phyloP scores from a whole-genome alignment of 169 alveolate species.

The Amoebophrya sp. region DNA sequence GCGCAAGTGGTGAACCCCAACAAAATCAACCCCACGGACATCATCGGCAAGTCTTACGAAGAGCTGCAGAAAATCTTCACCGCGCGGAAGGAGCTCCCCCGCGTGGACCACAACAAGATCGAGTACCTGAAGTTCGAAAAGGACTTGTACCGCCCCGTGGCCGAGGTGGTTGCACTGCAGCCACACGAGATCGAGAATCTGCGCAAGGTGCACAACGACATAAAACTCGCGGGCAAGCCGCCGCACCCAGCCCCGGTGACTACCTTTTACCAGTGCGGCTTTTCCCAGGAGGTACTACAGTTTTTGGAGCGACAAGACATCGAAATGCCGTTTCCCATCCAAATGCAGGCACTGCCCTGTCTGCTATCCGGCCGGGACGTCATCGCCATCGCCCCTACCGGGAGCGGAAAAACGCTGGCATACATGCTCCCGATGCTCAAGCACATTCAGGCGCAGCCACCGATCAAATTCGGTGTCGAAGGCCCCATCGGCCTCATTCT shows the following conservation, averaged over 20 bases:
- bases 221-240: conserved; percentile 67
- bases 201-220: conserved; percentile 74
- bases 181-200: conserved; percentile 80
- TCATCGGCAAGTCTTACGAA: neutral
- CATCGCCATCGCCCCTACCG: conserved; percentile 98
- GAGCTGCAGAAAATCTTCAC: neutral
- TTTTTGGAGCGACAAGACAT: conserved; percentile 76
- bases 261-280: conserved; percentile 94
- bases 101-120: conserved; percentile 70
- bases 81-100: conserved; percentile 61
- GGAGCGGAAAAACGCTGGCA: conserved; percentile 96
- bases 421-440: conserved; percentile 92
- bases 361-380: conserved; percentile 90
- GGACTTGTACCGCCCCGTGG: conserved; percentile 59
- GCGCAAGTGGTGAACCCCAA: too few relatives aligned
- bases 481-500: conserved; percentile 73
- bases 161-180: conserved; percentile 70
- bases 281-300: conserved; percentile 80
- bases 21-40: neutral
- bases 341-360: conserved; percentile 89
- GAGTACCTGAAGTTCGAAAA: conserved; percentile 72
- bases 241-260: conserved; percentile 89
- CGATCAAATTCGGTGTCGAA: conserved; percentile 54
- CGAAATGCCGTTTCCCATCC: conserved; percentile 91
- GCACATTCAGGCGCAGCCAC: conserved; percentile 81